Percentiles rank a stretch among this genome's conserved stretches.
These are phyloP conservation scores for Baorangia bicolor DNA, from an alignment of 768 basidiomycete species.

Conservation along the genomic window DNA sequence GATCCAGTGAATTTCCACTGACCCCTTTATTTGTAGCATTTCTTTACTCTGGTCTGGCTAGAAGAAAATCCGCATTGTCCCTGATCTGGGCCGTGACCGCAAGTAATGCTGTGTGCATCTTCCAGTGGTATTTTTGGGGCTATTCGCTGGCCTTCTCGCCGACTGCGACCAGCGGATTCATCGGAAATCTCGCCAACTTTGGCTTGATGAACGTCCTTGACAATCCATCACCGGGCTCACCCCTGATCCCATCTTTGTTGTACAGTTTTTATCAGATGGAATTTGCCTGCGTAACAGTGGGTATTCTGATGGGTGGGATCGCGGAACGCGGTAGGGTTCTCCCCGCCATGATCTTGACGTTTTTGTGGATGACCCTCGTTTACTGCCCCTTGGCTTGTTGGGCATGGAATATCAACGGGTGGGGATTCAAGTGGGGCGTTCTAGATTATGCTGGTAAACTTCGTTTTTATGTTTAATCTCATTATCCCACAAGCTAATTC, in stretches of 20 bases:
- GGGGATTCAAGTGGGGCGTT: conserved; percentile 83
- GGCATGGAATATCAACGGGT: conserved; percentile 80
- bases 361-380: conserved; percentile 83
- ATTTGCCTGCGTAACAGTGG: conserved; percentile 80
- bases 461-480: conserved; percentile 2
- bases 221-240: conserved; percentile 74
- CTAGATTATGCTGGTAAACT: conserved; percentile 82
- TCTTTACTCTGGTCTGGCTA: conserved; percentile 69
- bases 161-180: conserved; percentile 70
- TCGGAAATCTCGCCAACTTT: conserved; percentile 79
- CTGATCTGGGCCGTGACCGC: conserved; percentile 76
- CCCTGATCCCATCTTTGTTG: conserved; percentile 76
- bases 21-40: conserved; percentile 45
- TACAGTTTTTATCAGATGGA: conserved; percentile 89
- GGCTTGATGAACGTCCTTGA: conserved; percentile 71
- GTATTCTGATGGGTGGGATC: conserved; percentile 73
- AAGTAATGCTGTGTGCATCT: conserved; percentile 71
- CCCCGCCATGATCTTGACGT: conserved; percentile 78
- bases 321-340: conserved; percentile 86
- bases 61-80: conserved; percentile 67
- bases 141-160: conserved; percentile 85
- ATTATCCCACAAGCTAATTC: not conserved
- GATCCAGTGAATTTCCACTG: not conserved
- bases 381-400: conserved; percentile 88
- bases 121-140: conserved; percentile 83